These are phyloP conservation scores for Emmonsiellopsis sp. DNA, from an alignment of 2,329 filamentous ascomycete species.

Conservation along the genomic window DNA sequence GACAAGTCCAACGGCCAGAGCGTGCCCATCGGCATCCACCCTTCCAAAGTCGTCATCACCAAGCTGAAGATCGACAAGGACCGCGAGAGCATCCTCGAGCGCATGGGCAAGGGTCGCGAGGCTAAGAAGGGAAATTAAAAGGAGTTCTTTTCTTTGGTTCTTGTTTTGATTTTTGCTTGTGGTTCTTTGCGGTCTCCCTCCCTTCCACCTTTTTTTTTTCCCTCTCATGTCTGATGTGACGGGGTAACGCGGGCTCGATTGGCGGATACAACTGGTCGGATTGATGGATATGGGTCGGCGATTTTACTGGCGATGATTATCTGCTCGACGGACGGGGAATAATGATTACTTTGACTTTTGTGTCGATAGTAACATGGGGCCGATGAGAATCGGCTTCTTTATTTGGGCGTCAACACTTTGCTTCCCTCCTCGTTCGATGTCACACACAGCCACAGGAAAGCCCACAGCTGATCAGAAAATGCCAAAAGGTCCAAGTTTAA, in stretches of 20 bases:
- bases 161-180: slow-evolving; percentile 12
- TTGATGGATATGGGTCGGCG: too few species aligned
- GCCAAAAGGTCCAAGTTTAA: slow-evolving; percentile 1
- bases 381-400: neutral
- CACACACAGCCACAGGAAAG: neutral
- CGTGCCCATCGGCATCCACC: slow-evolving; percentile 87
- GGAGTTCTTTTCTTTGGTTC: slow-evolving; percentile 35
- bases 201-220: neutral
- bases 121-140: slow-evolving; percentile 53
- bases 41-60: slow-evolving; percentile 95
- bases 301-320: too few species aligned
- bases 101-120: slow-evolving; percentile 39
- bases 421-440: neutral
- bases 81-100: slow-evolving; percentile 39
- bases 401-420: neutral
- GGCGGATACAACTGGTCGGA: too few species aligned
- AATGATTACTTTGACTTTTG: neutral
- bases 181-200: neutral
- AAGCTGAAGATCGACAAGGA: slow-evolving; percentile 81
- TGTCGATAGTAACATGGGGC: neutral
- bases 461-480: neutral
- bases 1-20: slow-evolving; percentile 97
- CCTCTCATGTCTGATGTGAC: neutral
- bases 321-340: too few species aligned
- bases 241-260: too few species aligned